Evolutionary conservation across 2,329 filamentous ascomycete species (phyloP), one percentile per base, ranked within the genome.

Genomic region (Davidsoniella eucalypti): DNA sequence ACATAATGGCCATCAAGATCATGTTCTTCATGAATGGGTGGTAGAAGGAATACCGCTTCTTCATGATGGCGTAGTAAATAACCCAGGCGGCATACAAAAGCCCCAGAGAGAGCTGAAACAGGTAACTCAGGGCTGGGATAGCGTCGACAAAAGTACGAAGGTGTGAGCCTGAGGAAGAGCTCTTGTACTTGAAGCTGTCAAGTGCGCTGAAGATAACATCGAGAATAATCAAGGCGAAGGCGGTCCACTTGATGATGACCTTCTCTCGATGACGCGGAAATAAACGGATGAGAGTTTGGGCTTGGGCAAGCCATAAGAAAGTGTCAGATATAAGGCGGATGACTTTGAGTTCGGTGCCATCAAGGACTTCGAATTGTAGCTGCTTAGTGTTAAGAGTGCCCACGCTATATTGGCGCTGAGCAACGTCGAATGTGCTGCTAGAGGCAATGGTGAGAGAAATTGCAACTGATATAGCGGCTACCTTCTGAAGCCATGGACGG

Each of bases 191-290:
- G 60, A 96, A 96, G 59, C 84, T 92, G 69, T 95, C 93, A 52
- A 96, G 75, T 44, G 84, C 87, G 60, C 84, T 88, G 64, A 98
- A 98, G 9, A 88, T 78, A 41, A 90, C 81, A 61, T 96, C 90
- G 53, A 95, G 73, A 0, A 87, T 77, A 59, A 98, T 95, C 52
- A 98, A 75, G 2, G 84, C 87, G 61, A 96, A 95, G 1, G 90
- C 92, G 14, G 90, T 87, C 90, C 90, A 98, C 67, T 96, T 96
- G 67, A 98, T 98, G 57, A 96, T 85, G 48, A 96, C 81, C 67
- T 96, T 96, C 66, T 98, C 92, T 60, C 93, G 85, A 61, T 96
- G 90, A 33, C 92, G 85, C 6, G 92, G 92, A 58, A 98, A 98
- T 1, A 98, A 72, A 49, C 92, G 83, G 58, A 96, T 96, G 52